These are phyloP conservation scores for Blastobotrys persicus DNA, from an alignment of 1,139 yeast genomes.

Conservation along the genomic window DNA sequence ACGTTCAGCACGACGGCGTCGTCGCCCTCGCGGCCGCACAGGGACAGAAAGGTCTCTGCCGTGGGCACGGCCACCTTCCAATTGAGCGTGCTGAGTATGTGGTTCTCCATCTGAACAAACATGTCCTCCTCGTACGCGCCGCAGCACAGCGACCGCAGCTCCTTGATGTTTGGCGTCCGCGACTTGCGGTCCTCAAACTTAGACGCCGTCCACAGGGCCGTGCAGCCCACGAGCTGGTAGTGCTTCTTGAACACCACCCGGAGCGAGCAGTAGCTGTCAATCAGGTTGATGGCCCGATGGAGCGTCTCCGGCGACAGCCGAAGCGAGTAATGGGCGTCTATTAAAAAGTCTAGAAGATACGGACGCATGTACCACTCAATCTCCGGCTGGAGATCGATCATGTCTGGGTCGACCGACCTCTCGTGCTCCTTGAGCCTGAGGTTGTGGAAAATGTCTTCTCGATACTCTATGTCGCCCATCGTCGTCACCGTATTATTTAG, in stretches of 20 bases:
- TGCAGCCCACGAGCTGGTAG: constrained; percentile 88
- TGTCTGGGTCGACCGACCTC: constrained; percentile 40
- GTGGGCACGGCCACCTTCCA: constrained; percentile 76
- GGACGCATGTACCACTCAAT: constrained; percentile 95
- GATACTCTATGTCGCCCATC: constrained; percentile 24
- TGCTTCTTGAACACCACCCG: constrained; percentile 90
- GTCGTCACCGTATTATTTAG: no score
- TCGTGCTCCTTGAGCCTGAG: constrained; percentile 34
- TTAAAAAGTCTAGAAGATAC: constrained; percentile 72
- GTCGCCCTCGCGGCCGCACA: constrained; percentile 17
- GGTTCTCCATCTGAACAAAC: constrained; percentile 96
- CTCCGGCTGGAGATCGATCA: constrained; percentile 93
- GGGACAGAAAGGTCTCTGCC: constrained; percentile 38
- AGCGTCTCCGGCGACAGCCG: constrained; percentile 79
- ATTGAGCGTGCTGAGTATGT: constrained; percentile 76
- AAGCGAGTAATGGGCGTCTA: constrained; percentile 79
- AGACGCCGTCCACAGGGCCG: constrained; percentile 94
- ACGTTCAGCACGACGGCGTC: constrained; percentile 37
- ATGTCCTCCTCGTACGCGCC: constrained; percentile 87
- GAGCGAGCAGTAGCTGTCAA: constrained; percentile 90
- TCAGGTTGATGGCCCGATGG: constrained; percentile 73
- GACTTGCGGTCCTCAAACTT: constrained; percentile 91
- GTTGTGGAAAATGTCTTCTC: constrained; percentile 37
- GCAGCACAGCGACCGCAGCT: constrained; percentile 76
- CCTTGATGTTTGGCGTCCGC: constrained; percentile 78